These are phyloP conservation scores for Lepidium sativum DNA, from an alignment of 345 rosid genomes.

Conservation along the genomic window DNA sequence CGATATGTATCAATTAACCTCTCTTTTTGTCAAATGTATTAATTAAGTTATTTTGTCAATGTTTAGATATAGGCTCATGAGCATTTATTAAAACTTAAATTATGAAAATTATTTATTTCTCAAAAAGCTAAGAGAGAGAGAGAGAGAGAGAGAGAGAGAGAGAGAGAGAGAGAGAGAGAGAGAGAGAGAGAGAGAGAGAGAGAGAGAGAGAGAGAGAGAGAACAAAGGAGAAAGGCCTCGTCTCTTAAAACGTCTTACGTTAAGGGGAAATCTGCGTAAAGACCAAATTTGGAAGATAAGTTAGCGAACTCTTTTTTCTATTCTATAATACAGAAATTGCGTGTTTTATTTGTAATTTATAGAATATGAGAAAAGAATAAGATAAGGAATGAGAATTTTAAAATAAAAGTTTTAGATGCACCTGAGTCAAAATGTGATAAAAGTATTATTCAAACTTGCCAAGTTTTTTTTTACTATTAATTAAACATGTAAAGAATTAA, in stretches of 20 bases:
- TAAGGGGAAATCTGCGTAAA: not conserved
- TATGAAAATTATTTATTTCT: not conserved
- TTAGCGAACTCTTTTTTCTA: not conserved
- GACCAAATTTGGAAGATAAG: conserved; percentile 3
- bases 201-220: not conserved
- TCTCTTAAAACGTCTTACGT: not conserved
- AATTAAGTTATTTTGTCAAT: not conserved
- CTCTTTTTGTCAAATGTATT: conserved; percentile 3
- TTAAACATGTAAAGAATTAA: not conserved
- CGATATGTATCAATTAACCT: conserved; percentile 6
- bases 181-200: not conserved
- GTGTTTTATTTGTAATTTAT: conserved; percentile 6
- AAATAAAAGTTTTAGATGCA: not conserved
- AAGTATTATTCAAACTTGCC: not conserved
- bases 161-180: not conserved
- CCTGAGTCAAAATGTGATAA: conserved; percentile 5
- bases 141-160: not conserved
- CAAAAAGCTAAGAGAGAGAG: not conserved
- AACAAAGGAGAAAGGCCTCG: not conserved
- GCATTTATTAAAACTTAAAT: not conserved
- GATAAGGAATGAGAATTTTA: not conserved
- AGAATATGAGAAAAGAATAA: not conserved
- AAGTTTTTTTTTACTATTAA: not conserved
- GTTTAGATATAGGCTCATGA: not conserved
- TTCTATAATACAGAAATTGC: not conserved